Evolutionary conservation across 768 basidiomycete genomes (phyloP).

Genomic region (Panaeolus cyanescens): DNA sequence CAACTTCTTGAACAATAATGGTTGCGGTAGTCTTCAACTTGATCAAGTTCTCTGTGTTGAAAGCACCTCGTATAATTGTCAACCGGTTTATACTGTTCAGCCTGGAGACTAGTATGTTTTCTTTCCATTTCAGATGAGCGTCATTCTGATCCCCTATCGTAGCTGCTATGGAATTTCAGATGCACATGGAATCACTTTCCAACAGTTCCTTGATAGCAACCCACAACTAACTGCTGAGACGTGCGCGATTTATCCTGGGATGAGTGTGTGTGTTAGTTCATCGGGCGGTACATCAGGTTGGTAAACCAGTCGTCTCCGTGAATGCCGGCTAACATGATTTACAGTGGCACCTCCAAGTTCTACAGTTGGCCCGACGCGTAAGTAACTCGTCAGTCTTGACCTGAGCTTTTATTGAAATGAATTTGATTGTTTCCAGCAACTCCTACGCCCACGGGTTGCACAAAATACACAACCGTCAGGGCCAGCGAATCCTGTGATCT

Average conservation of each 20-base stretch:
- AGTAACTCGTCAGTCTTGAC: too few relatives aligned
- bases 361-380: background rate
- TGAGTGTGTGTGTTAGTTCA: background rate
- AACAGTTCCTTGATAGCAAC: background rate
- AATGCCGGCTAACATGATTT: background rate
- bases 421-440: too few relatives aligned
- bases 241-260: background rate
- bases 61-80: background rate
- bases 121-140: too few relatives aligned
- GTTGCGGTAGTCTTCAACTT: background rate
- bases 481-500: slow-evolving; percentile 49
- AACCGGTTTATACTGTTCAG: background rate
- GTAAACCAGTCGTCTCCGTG: background rate
- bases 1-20: background rate
- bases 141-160: background rate
- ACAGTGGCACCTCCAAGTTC: background rate
- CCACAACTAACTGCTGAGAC: background rate
- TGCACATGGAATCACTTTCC: background rate
- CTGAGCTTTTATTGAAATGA: too few relatives aligned
- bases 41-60: background rate
- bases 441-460: background rate
- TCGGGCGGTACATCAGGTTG: background rate
- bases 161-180: background rate
- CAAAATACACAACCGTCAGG: slow-evolving; percentile 30
- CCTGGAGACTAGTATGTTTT: background rate